A percentile compares a stretch with the other conserved stretches of the same genome.
These are phyloP conservation scores for Psilocybe sp. DNA, from an alignment of 768 basidiomycete species.

Conservation along the genomic window DNA sequence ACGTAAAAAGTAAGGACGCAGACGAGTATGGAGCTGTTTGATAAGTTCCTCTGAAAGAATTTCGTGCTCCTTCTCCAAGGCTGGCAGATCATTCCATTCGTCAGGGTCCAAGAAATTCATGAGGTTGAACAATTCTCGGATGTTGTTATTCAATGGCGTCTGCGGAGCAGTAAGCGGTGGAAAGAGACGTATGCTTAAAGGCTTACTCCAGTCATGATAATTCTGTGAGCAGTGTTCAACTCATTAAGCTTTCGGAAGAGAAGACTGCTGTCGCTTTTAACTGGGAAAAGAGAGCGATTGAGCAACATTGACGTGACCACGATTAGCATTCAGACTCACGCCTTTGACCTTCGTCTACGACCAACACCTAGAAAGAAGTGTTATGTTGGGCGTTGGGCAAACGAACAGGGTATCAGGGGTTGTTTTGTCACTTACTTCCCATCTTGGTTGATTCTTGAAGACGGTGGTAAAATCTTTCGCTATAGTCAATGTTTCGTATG, in stretches of 20 bases:
- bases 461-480: constrained; percentile 66
- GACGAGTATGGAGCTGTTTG: constrained; percentile 70
- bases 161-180: constrained; percentile 23
- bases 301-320: not conserved
- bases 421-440: constrained; percentile 58
- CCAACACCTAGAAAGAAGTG: constrained; percentile 43
- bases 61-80: constrained; percentile 70
- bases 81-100: constrained; percentile 74
- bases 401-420: not conserved
- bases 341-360: constrained; percentile 92
- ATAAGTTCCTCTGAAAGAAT: constrained; percentile 79
- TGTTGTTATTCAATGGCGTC: constrained; percentile 97
- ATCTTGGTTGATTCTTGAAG: constrained; percentile 81
- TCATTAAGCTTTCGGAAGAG: constrained; percentile 83
- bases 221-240: constrained; percentile 71
- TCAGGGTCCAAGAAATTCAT: constrained; percentile 91
- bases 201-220: constrained; percentile 86
- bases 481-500: constrained; percentile 82
- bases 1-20: constrained; percentile 90
- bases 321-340: constrained; percentile 45
- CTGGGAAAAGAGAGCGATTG: constrained; percentile 34
- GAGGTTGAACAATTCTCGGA: constrained; percentile 93
- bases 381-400: constrained; percentile 3
- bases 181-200: not conserved
- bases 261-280: constrained; percentile 78